Evolutionary conservation across 1,284 basidiomycete genomes (phyloP), one percentile per base, ranked within the genome.

Genomic region (Ceratobasidium sp.): DNA sequence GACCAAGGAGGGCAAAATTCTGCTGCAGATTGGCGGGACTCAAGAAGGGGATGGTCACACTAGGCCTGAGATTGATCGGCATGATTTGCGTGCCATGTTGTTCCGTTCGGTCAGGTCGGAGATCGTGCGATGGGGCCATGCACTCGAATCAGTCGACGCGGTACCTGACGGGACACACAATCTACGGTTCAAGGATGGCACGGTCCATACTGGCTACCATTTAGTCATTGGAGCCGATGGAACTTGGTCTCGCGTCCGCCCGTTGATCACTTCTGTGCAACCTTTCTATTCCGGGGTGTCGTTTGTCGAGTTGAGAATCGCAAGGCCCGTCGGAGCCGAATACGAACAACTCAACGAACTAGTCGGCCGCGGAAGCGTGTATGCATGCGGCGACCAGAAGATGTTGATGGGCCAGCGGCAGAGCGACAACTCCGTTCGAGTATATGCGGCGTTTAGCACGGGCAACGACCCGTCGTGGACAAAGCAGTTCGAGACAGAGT

Each of bases 151-250:
- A 1, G 62, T 73, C 32, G 4, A 71, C 48, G 41, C 58, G 57
- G 10, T 57, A 8, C 5, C 70, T 61, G 39, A 43, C 36, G 46
- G 30, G 26, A 34, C 14, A 5, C 36, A 39, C 36, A n/a, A 5
- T 46, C 55, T 76, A 48, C 18, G 46, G 65, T 71, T 78, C 72
- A 69, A 72, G 36, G 74, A 78, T 58, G 71, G 73, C 0, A 59
- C 55, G 21, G 73, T 74, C 12, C 62, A 62, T 34, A 75, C 48
- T 1, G 60, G 60, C 16, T 74, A 75, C 62, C 79, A 81, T 62
- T 62, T 83, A 48, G 76, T 85, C 34, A 76, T 86, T n/a, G 85
- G 84, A 18, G 84, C 85, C 10, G 85, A 85, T 69, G 84, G 85
- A 9, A 78, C 83, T 5, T 83, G 82, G 80, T 84, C 83, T 16